Evolutionary conservation across 352 stramenopile genomes (phyloP), one percentile per base, ranked within the genome.

Genomic region (Pythium coloratum): DNA sequence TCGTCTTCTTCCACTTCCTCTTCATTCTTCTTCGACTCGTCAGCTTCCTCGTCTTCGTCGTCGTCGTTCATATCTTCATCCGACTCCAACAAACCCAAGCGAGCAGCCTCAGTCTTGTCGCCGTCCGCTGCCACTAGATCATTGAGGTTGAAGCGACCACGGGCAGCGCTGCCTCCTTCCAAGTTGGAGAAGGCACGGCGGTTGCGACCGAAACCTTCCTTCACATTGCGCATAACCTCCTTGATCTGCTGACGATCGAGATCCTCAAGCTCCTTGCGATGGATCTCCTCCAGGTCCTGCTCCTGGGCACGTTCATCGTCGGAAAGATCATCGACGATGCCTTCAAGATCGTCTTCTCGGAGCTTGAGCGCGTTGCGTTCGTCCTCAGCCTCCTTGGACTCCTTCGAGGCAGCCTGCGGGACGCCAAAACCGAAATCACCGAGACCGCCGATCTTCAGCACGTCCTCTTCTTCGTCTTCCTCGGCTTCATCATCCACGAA

Each of bases 191-290:
- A 94, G 1, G 86, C 81, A 7, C 84, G 85, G 34, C 86, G 85
- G 60, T 93, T 95, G 69, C 88, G 84, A 18, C 88, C 88, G 66
- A 93, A 95, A 51, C 88, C 88, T 59, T 95, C 88, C 59, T 92
- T 92, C n/a, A 95, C 88, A 60, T 94, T 94, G 24, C 88, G 82
- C 82, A 95, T 95, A 2, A 95, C 88, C 62, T 92, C 85, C 61
- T 88, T 88, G 12, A 95, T 78, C 34, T 92, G 80, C 16, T 91
- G 64, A 0, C 77, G 79, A 69, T 95, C 88, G 51, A 84, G 69
- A 3, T 86, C 77, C 56, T 94, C 85, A 13, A 84, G 72, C 58
- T 92, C 81, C 18, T 78, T 76, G 7, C 86, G 88, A 64, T 91
- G 89, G 64, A 91, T 80, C 55, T 91, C 84, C 3, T 92, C 84